Base-by-base conservation (phyloP, 805 yeast genomes). In the Nakazawaea wickerhamii region DNA sequence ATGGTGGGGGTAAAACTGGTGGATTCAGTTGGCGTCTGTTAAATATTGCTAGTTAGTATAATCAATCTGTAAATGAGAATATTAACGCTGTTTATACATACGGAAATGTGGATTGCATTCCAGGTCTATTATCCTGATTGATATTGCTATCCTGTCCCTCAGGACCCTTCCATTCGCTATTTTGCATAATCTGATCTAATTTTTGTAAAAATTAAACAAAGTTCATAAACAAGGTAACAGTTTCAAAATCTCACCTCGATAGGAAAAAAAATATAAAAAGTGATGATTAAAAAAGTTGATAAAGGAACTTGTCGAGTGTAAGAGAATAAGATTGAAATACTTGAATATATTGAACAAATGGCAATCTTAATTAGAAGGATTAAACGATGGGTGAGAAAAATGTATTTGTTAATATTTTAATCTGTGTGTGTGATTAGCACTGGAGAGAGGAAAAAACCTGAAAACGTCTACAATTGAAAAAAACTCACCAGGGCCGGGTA, bases 1-100 rank as follows among this genome's bases (percentile, higher is more conserved):
- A 75, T 14, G 82, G 81, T 10, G 82, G 81, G 5, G 81, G 82
- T 47, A 77, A 64, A 14, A 76, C 79, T 9, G 79, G 77, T 38
- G 65, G 63, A 48, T 48, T 52, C 47, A 49, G 75, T 57, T 73
- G 81, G 54, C 77, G 79, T 50, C 80, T 75, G 47, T n/a, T 38
- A 25, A 23, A 5, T 4, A 26, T 22, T 3, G 13, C 2, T 36
- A 13, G 40, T 26, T 36, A 36, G 38, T 36, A 36, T 11, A 7
- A 10, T 14, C 8, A 2, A 2, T n/a, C 21, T 3, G 22, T 7
- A n/a, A n/a, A n/a, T n/a, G 30, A 13, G 13, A 13, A 17, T n/a
- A 14, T 8, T 22, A 4, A 21, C 15, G 33, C 11, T 22, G 11
- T 25, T 6, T 19, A 23, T 14, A 55, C 61, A 41, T 44, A 58